A percentile compares a stretch with the other conserved stretches of the same genome.
Evolutionary conservation across 2,329 filamentous ascomycete species (phyloP).

Genomic region (Sclerotinia trifoliorum): DNA sequence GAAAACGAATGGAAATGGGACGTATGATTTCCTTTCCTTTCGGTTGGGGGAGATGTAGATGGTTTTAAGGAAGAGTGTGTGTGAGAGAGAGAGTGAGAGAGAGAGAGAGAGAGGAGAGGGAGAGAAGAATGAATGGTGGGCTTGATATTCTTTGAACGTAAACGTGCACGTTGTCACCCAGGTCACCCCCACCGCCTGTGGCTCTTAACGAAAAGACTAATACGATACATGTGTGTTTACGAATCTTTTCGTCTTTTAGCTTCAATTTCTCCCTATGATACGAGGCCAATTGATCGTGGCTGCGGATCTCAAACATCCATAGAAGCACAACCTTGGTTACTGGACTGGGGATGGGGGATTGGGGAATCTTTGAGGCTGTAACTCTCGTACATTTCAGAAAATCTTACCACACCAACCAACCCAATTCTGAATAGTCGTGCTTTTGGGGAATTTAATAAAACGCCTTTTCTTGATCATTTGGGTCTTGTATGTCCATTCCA

Average conservation of each 20-base stretch:
- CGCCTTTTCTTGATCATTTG: not conserved
- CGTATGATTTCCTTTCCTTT: slow-evolving; percentile 1
- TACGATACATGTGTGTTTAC: slow-evolving; percentile 9
- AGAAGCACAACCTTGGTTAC: not conserved
- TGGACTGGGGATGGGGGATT: not conserved
- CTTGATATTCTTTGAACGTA: slow-evolving; percentile 15
- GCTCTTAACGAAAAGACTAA: slow-evolving; percentile 1
- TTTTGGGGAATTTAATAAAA: not conserved
- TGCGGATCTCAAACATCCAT: slow-evolving; percentile 4
- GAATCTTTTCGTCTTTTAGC: slow-evolving; percentile 10
- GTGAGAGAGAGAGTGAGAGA: not conserved
- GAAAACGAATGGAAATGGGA: slow-evolving; percentile 15
- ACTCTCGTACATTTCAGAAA: slow-evolving; percentile 1
- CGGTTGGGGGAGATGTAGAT: slow-evolving; percentile 15
- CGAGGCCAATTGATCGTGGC: not conserved
- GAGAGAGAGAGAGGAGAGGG: not conserved
- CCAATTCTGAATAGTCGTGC: not conserved
- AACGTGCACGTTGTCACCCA: slow-evolving; percentile 14
- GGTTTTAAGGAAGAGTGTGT: slow-evolving; percentile 17
- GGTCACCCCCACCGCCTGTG: slow-evolving; percentile 11
- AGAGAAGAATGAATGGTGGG: slow-evolving; percentile 1
- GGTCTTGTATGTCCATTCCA: not conserved
- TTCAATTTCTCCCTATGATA: slow-evolving; percentile 11
- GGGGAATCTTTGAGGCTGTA: not conserved
- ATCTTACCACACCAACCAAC: slow-evolving; percentile 3